phyloP scores from a whole-genome alignment of 2,329 filamentous ascomycete species.

The Zymoseptoria ardabiliae region DNA sequence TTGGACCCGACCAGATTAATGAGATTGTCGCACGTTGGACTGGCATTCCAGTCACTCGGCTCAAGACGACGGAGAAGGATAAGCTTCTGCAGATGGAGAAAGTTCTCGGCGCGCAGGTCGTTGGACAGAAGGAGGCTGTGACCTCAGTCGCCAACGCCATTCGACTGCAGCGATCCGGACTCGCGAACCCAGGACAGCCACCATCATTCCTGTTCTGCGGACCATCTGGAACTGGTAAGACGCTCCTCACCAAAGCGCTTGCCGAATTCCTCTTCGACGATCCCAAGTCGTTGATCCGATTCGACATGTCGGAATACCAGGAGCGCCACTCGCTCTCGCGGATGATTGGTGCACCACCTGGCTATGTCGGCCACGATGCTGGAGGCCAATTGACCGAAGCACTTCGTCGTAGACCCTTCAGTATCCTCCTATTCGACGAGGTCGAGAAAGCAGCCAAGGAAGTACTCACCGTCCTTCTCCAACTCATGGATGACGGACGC shows the following conservation, averaged over 20 bases:
- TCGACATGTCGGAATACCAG: slow-evolving; percentile 99
- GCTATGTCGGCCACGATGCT: slow-evolving; percentile 93
- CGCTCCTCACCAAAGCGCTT: slow-evolving; percentile 88
- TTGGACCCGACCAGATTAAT: slow-evolving; percentile 97
- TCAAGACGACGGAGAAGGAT: slow-evolving; percentile 94
- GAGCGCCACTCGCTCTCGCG: slow-evolving; percentile 90
- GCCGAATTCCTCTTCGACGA: slow-evolving; percentile 98
- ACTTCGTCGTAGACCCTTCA: slow-evolving; percentile 90
- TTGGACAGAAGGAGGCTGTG: slow-evolving; percentile 92
- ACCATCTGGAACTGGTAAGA: slow-evolving; percentile 97
- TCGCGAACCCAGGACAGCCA: slow-evolving; percentile 91
- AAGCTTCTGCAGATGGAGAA: slow-evolving; percentile 98
- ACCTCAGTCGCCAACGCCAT: slow-evolving; percentile 92
- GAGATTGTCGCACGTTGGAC: slow-evolving; percentile 97
- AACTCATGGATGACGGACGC: slow-evolving; percentile 97
- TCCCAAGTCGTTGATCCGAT: slow-evolving; percentile 92
- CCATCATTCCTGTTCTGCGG: slow-evolving; percentile 98
- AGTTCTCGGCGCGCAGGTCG: slow-evolving; percentile 72
- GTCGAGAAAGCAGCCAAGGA: slow-evolving; percentile 99
- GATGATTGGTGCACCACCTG: slow-evolving; percentile 96
- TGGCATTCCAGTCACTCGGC: slow-evolving; percentile 90
- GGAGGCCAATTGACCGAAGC: slow-evolving; percentile 94
- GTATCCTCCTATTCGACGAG: slow-evolving; percentile 94
- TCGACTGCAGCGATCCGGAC: slow-evolving; percentile 84
- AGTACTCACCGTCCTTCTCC: slow-evolving; percentile 90